Conservation (phyloP, 129 eudicot species). For the carrot (Daucus carota) region DNA sequence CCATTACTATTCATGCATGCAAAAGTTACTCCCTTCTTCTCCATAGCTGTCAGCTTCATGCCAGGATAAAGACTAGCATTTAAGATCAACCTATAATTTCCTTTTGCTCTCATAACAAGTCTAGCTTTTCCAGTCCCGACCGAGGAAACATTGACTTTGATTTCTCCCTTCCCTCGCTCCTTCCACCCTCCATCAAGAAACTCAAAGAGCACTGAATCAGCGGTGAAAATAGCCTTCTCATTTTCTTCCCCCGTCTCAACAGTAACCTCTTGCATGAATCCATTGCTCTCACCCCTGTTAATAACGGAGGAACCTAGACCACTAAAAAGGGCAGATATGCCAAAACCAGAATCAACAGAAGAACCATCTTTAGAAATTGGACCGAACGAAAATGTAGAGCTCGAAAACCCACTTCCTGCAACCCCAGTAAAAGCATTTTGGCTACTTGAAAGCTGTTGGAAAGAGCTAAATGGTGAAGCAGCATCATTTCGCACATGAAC, state of each 20-base stretch:
- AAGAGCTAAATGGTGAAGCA: slow-evolving; percentile 53
- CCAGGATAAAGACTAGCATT: slow-evolving; percentile 74
- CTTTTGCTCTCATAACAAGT: slow-evolving; percentile 82
- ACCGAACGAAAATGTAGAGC: slow-evolving; percentile 76
- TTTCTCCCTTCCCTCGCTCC: slow-evolving; percentile 90
- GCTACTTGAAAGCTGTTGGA: slow-evolving; percentile 79
- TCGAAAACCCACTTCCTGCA: slow-evolving; percentile 75
- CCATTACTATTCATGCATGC: slow-evolving; percentile 67
- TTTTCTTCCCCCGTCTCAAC: slow-evolving; percentile 92
- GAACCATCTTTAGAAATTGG: slow-evolving; percentile 44
- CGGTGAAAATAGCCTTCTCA: slow-evolving; percentile 60
- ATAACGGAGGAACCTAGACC: slow-evolving; percentile 24
- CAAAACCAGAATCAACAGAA: slow-evolving; percentile 30
- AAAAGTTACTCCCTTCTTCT: slow-evolving; percentile 84
- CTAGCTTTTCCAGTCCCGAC: slow-evolving; percentile 57
- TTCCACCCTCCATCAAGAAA: slow-evolving; percentile 77
- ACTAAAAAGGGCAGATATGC: slow-evolving; percentile 52
- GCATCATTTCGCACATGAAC: slow-evolving; percentile 23
- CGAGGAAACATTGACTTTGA: slow-evolving; percentile 61
- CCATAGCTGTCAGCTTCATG: slow-evolving; percentile 92
- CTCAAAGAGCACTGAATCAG: slow-evolving; percentile 71
- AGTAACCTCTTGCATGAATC: slow-evolving; percentile 70
- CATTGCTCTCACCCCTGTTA: slow-evolving; percentile 37
- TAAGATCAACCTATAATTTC: slow-evolving; percentile 69
- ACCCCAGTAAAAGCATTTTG: slow-evolving; percentile 90